Evolutionary conservation across 208 protist genomes (phyloP), one percentile per base, ranked within the genome.

Genomic region (Angomonas desouzai): DNA sequence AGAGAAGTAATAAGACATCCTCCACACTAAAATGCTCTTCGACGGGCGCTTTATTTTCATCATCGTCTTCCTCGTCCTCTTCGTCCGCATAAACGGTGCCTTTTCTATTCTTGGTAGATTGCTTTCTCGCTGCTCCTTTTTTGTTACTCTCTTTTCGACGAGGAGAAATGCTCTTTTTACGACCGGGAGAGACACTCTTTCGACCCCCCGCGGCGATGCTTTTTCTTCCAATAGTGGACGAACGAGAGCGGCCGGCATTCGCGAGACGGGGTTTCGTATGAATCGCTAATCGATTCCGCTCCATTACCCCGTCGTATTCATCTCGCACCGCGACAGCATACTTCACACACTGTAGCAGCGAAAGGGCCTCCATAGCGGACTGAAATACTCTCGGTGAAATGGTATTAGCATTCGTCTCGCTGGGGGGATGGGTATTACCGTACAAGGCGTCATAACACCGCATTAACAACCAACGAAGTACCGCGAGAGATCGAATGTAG

Each of bases 401-500:
- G 43, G 10, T 43, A 20, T 9, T 9, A 16, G 45, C 9, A 16
- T 51, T 6, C 13, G 36, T 18, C 6, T 13, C 36, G 6, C 13
- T 6, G 36, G 36, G 36, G 13, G 36, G 36, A 40, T 18, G 36
- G 13, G 36, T 6, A 40, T 18, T 40, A 40, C 36, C 13, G 13
- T 40, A 13, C 6, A 13, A 40, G 36, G 36, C 36, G 36, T 40
- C 13, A 13, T 40, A 51, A 27, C 3, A 23, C n/a, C n/a, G 4
- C n/a, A 51, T 13, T 16, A 51, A 51, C 18, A 27, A 13, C 10
- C 10, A 51, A 3, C 6, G 9, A 4, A 68, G n/a, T 2, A 62
- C 64, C 16, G 38, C 64, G 13, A 53, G 34, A 3, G 64, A 16
- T 10, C 64, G 64, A 4, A 68, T n/a, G 30, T 62, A 60, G 51